Conservation (phyloP, 768 basidiomycete species). For the Astraeus odoratus region DNA sequence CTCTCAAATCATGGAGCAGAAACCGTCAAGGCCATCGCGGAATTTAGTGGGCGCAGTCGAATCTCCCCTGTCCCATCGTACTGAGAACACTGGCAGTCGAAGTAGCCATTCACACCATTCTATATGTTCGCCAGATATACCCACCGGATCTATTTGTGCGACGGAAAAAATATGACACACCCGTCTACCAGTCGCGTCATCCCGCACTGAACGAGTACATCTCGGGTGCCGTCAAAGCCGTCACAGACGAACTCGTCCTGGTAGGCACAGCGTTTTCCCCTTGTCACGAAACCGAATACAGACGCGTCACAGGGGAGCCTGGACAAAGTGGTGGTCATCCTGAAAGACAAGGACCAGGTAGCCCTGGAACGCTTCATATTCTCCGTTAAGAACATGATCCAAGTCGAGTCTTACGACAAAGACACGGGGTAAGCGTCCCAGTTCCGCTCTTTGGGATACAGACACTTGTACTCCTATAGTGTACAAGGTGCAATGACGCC, state of each 20-base stretch:
- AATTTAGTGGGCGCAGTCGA: conserved; percentile 55
- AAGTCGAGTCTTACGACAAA: conserved; percentile 63
- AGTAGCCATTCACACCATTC: conserved; percentile 86
- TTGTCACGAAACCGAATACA: conserved; percentile 1
- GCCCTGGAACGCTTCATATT: conserved; percentile 90
- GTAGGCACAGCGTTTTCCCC: conserved; percentile 31
- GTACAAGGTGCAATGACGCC: conserved; percentile 66
- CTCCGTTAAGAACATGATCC: conserved; percentile 75
- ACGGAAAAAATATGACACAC: conserved; percentile 83
- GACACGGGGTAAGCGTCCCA: conserved; percentile 49
- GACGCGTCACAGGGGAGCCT: conserved; percentile 54
- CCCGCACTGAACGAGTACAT: conserved; percentile 86
- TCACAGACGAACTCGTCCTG: conserved; percentile 65
- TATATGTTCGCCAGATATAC: conserved; percentile 88
- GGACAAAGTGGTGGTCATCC: conserved; percentile 73
- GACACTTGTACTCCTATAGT: conserved; percentile 28
- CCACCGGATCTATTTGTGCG: conserved; percentile 83
- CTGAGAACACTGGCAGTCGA: conserved; percentile 56
- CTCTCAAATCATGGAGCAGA: conserved; percentile 33
- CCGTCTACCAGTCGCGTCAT: conserved; percentile 91
- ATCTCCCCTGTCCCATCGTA: neutral
- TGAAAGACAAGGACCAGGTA: conserved; percentile 74
- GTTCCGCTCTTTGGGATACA: conserved; percentile 1
- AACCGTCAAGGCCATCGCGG: conserved; percentile 55
- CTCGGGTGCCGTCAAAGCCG: conserved; percentile 77